phyloP scores from a whole-genome alignment of 805 yeast species.

The Candida boleticola region DNA sequence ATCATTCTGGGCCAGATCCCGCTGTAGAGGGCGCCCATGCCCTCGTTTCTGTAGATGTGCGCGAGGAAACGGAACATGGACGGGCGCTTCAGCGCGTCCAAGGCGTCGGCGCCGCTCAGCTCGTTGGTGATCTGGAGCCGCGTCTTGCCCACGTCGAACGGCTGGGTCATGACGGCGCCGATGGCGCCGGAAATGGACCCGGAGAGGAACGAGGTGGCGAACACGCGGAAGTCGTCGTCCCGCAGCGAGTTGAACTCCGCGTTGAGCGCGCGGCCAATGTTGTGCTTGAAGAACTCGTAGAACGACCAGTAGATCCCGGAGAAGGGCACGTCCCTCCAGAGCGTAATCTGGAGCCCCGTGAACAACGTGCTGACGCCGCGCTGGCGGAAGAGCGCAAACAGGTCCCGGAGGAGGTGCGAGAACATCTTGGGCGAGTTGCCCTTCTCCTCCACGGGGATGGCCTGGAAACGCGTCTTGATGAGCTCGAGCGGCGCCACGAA shows the following conservation, averaged over 20 bases:
- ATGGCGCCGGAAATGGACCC: conserved; percentile 83
- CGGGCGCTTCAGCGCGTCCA: conserved; percentile 25
- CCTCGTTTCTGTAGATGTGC: conserved; percentile 69
- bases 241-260: conserved; percentile 20
- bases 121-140: conserved; percentile 67
- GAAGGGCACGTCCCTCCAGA: conserved; percentile 98
- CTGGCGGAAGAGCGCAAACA: conserved; percentile 45
- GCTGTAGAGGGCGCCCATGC: conserved; percentile 77
- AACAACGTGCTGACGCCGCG: conserved; percentile 69
- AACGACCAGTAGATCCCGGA: conserved; percentile 93
- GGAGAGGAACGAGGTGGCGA: conserved; percentile 65
- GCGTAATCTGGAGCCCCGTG: conserved; percentile 81
- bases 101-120: conserved; percentile 9
- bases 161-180: conserved; percentile 87
- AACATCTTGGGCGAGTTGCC: conserved; percentile 26
- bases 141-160: conserved; percentile 97
- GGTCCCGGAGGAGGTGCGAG: conserved; percentile 51
- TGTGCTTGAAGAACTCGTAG: conserved; percentile 53
- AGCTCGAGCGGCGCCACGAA: conserved; percentile 85
- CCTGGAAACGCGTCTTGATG: conserved; percentile 83
- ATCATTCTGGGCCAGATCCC: conserved; percentile 84
- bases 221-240: conserved; percentile 42
- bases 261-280: conserved; percentile 18
- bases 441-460: conserved; percentile 59
- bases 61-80: conserved; percentile 69